Percentiles rank a stretch among this genome's conserved stretches.
Evolutionary conservation across 768 basidiomycete species (phyloP).

Genomic region (Trichaptum fuscoviolaceum): DNA sequence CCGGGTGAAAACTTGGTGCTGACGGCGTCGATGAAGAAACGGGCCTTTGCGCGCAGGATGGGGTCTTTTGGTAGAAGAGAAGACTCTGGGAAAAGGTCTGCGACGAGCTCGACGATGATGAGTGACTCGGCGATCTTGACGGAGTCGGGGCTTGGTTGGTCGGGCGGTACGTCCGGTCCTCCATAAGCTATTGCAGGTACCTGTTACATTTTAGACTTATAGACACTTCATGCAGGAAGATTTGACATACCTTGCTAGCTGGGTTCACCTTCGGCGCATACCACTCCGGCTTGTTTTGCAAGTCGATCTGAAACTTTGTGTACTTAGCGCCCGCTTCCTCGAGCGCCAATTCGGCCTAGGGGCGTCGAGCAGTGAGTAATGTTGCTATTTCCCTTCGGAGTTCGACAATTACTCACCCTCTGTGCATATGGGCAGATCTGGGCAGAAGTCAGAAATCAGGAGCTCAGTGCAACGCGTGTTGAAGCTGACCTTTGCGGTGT

Average conservation of each 20-base stretch:
- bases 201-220: slow-evolving; percentile 19
- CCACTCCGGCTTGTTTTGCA: slow-evolving; percentile 65
- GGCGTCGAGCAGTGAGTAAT: not conserved
- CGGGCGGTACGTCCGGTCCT: slow-evolving; percentile 49
- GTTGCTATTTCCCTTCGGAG: not conserved
- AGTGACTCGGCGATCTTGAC: slow-evolving; percentile 60
- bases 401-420: slow-evolving; percentile 32
- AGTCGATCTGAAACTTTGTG: slow-evolving; percentile 52
- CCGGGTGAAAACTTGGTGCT: slow-evolving; percentile 39
- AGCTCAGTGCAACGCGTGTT: not conserved
- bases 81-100: slow-evolving; percentile 49
- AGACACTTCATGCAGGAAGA: not conserved
- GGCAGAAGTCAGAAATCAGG: not conserved
- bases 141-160: slow-evolving; percentile 54
- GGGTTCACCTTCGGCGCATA: slow-evolving; percentile 62
- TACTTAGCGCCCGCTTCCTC: slow-evolving; percentile 46
- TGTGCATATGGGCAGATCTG: slow-evolving; percentile 60
- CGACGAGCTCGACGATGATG: slow-evolving; percentile 61
- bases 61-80: slow-evolving; percentile 50
- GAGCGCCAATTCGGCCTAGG: slow-evolving; percentile 56
- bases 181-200: slow-evolving; percentile 59
- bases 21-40: slow-evolving; percentile 58
- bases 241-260: slow-evolving; percentile 48
- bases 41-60: slow-evolving; percentile 49
- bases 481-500: slow-evolving; percentile 39